Base-by-base conservation (phyloP, 345 rosid genomes). In the Salix dunnii region DNA sequence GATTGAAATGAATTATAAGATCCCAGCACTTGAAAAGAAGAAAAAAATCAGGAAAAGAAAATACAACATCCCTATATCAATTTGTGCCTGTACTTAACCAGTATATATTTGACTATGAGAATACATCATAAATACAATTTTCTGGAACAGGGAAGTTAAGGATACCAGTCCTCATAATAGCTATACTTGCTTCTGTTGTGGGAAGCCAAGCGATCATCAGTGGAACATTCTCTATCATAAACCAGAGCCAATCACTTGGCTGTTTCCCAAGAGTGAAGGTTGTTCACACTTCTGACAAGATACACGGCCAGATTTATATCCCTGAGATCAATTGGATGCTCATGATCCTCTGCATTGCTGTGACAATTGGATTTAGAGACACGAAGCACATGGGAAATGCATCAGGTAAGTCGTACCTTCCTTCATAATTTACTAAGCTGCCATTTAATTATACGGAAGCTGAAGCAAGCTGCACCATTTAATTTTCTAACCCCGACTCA, bases 191-290 rank as follows among this genome's bases (percentile, higher is more conserved):
- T 73, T 91, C 99, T 68, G 95, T 96, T 48, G 99, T 96, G 73
- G 99, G 98, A 86, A 94, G 99, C 88, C 99, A 94, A 85, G 97
- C 99, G 13, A 96, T 96, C 78, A 96, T 96, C 71, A 96, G 98
- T 9, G 99, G 99, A 67, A 94, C 99, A 33, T 96, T 96, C 88
- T 94, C 99, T 27, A 96, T 96, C 82, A 96, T 96, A 84, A 96
- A 92, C 86, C 98, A 96, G 85, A 94, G 98, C 88, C 99, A 94
- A 80, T 91, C 99, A n/a, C 94, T 96, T 65, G 87, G 98, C 64
- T 96, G 99, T 82, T 96, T 96, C 76, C 99, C 99, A 2, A 88
- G 96, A 71, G 99, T 96, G 74, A 96, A 94, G 88, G 99, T 96
- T 68, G 79, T 96, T 80, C 99, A 96, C 89, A 96, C 99, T 33